Evolutionary conservation across 768 basidiomycete genomes (phyloP).

Genomic region (Tephrocybe sp.): DNA sequence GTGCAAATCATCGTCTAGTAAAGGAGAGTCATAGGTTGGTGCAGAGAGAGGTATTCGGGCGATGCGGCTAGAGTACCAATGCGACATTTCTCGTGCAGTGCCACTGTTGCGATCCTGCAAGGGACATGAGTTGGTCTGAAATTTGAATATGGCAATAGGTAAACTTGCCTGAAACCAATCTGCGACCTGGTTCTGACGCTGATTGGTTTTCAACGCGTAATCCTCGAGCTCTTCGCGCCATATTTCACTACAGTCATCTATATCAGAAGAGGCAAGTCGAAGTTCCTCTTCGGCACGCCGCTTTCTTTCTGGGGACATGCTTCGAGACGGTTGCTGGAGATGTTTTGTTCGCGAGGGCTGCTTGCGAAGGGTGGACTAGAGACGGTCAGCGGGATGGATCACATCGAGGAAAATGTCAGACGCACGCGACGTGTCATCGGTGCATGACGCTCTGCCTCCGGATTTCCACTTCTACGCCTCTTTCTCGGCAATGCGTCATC

Average conservation of each 20-base stretch:
- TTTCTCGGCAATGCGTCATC: slow-evolving; percentile 39
- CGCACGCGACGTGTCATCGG: slow-evolving; percentile 51
- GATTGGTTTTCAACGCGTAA: slow-evolving; percentile 71
- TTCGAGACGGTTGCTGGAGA: slow-evolving; percentile 24
- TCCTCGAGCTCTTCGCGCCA: slow-evolving; percentile 71
- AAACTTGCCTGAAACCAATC: slow-evolving; percentile 71
- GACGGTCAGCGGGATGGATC: not conserved
- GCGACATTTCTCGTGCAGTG: slow-evolving; percentile 60
- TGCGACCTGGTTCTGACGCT: slow-evolving; percentile 70
- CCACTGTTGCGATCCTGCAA: slow-evolving; percentile 68
- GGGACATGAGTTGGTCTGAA: slow-evolving; percentile 2
- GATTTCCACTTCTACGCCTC: slow-evolving; percentile 46
- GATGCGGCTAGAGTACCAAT: slow-evolving; percentile 54
- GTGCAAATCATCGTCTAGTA: slow-evolving; percentile 28
- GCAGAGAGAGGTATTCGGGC: slow-evolving; percentile 42
- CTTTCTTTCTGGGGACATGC: slow-evolving; percentile 27
- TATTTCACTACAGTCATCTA: slow-evolving; percentile 78
- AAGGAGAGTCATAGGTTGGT: slow-evolving; percentile 20
- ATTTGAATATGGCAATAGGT: not conserved
- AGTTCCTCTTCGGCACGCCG: slow-evolving; percentile 41
- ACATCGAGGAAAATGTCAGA: slow-evolving; percentile 15
- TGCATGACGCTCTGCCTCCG: slow-evolving; percentile 58
- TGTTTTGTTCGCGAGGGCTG: slow-evolving; percentile 39
- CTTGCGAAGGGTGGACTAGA: slow-evolving; percentile 42
- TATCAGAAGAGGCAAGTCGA: slow-evolving; percentile 65